These are phyloP conservation scores for Aureobasidium sp. DNA, from an alignment of 2,329 filamentous ascomycete genomes.

Conservation along the genomic window DNA sequence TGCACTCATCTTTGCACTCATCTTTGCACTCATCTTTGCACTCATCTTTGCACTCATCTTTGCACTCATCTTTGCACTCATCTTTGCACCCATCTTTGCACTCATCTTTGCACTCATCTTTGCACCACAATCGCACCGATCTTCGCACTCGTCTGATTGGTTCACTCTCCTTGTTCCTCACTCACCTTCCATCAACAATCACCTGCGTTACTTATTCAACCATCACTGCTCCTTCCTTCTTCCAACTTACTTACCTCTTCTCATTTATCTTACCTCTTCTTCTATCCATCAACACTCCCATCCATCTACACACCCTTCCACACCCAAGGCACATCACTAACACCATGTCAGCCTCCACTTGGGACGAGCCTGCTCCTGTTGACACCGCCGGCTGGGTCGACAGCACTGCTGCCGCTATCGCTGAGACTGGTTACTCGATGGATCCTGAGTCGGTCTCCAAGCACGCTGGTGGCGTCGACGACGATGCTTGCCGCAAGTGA, in stretches of 20 bases:
- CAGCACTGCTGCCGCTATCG: neutral
- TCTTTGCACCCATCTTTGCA: too few species aligned
- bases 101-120: too few species aligned
- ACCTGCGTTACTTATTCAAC: neutral
- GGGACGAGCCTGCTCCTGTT: neutral
- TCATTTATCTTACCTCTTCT: too few species aligned
- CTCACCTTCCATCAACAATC: neutral
- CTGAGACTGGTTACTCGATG: neutral
- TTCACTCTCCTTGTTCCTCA: neutral
- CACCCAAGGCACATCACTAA: neutral
- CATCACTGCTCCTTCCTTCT: neutral
- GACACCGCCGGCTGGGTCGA: neutral
- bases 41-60: too few species aligned
- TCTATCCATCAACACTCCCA: neutral
- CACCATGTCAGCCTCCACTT: conserved; percentile 2
- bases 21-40: too few species aligned
- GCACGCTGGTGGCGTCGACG: conserved; percentile 20
- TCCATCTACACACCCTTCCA: neutral
- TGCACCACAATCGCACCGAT: too few species aligned
- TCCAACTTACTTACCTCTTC: too few species aligned
- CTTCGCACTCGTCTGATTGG: too few species aligned
- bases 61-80: too few species aligned
- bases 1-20: too few species aligned
- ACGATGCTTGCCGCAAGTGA: conserved; percentile 33
- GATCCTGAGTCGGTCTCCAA: neutral